These are phyloP conservation scores for Prosopis cineraria DNA, from an alignment of 306 rosid genomes.

Conservation along the genomic window DNA sequence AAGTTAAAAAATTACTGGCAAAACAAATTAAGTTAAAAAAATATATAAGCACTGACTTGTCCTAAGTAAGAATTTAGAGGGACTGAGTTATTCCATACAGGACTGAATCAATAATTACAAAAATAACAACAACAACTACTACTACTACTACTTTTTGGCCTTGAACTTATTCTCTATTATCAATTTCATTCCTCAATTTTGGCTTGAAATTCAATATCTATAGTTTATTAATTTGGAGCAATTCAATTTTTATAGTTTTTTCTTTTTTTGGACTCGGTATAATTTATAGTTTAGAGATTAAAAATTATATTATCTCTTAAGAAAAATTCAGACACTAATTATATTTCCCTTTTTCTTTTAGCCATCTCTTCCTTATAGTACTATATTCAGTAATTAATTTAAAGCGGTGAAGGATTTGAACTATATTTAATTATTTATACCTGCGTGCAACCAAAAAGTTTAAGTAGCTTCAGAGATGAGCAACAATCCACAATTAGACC, in stretches of 20 bases:
- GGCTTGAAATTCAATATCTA: no score
- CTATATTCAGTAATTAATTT: not conserved
- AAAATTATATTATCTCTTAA: no score
- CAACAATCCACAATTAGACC: conserved; percentile 88
- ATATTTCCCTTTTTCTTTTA: not conserved
- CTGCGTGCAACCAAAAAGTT: conserved; percentile 89
- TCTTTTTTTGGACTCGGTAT: no score
- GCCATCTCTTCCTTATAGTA: not conserved
- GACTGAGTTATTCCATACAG: not conserved
- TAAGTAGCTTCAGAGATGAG: conserved; percentile 61
- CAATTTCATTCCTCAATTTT: no score
- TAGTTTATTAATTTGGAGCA: no score
- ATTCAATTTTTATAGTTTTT: no score
- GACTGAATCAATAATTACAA: not conserved
- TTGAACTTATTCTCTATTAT: no score
- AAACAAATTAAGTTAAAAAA: no score
- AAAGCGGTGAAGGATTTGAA: not conserved
- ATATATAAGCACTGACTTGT: not conserved
- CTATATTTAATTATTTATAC: conserved; percentile 40
- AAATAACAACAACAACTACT: no score
- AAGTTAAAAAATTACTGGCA: not conserved
- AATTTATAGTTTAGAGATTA: no score
- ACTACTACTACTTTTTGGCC: no score
- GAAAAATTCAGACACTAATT: not conserved
- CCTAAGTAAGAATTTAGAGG: not conserved